Percentiles rank a stretch among this genome's conserved stretches.
phyloP scores from a whole-genome alignment of 768 basidiomycete genomes.

The Lactarius quietus region DNA sequence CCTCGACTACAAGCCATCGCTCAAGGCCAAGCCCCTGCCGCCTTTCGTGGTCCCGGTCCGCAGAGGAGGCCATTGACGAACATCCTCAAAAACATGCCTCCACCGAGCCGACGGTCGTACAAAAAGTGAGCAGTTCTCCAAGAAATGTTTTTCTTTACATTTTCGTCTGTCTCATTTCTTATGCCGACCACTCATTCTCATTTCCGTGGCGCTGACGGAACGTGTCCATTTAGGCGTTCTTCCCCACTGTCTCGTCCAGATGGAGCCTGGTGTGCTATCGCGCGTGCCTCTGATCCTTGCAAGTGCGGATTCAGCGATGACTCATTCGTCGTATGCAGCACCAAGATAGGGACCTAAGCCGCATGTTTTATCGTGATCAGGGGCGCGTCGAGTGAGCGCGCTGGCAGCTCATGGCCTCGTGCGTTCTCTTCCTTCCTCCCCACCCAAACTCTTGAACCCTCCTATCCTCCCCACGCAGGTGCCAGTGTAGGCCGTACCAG shows the following conservation, averaged over 20 bases:
- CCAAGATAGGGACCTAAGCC: slow-evolving; percentile 93
- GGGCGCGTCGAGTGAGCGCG: slow-evolving; percentile 94
- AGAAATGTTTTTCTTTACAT: not conserved
- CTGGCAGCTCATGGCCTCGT: slow-evolving; percentile 95
- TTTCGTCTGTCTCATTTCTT: not conserved
- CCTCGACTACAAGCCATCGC: slow-evolving; percentile 84
- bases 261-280: slow-evolving; percentile 94
- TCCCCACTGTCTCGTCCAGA: slow-evolving; percentile 96
- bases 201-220: not conserved
- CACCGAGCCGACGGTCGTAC: slow-evolving; percentile 85
- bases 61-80: slow-evolving; percentile 94
- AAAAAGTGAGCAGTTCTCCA: slow-evolving; percentile 64
- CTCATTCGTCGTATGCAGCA: slow-evolving; percentile 95
- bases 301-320: slow-evolving; percentile 97
- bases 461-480: slow-evolving; percentile 58
- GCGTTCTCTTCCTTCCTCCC: slow-evolving; percentile 35
- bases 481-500: slow-evolving; percentile 94
- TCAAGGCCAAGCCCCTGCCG: slow-evolving; percentile 81
- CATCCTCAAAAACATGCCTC: slow-evolving; percentile 94
- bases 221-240: slow-evolving; percentile 63
- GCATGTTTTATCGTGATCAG: slow-evolving; percentile 97
- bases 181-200: too few relatives aligned
- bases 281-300: slow-evolving; percentile 97
- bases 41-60: slow-evolving; percentile 74
- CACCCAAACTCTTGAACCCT: not conserved